Evolutionary conservation across 306 rosid genomes (phyloP), one percentile per base, ranked within the genome.

Genomic region (Castanospermum australe): DNA sequence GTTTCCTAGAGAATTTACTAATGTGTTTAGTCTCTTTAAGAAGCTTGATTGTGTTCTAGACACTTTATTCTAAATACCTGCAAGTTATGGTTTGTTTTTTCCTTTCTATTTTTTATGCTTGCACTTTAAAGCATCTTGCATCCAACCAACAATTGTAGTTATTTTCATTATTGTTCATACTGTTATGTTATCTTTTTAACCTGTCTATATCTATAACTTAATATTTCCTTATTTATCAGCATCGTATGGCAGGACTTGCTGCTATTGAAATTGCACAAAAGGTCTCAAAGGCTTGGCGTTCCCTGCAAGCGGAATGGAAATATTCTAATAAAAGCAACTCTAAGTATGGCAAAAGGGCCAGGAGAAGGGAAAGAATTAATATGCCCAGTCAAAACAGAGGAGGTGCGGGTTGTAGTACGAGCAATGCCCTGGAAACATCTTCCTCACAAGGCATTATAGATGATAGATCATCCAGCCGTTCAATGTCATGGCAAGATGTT

Each of bases 171-270:
- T 59, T 73, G 73, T 50, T 61, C 13, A 30, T 67, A 41, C 35
- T 59, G 76, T 30, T 56, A 51, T 59, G 76, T 30, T 56, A 51
- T 47, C 41, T 50, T 21, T 47, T 60, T 73, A 68, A 36, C 36
- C 9, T 56, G 36, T 63, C n/a, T 33, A 59, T 51, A 15, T 21
- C 55, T 24, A 15, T 47, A 30, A 80, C 25, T 79, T 78, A 28
- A 64, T 86, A 36, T 79, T 72, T 85, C 36, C 71, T 39, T 72
- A 76, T 90, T 44, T 89, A 74, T 80, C 95, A 95, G 99, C 97
- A 95, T 56, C 99, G 99, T 20, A 95, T 95, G 99, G 97, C 96
- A 67, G 99, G 99, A 77, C 85, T 92, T 84, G 99, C 99, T 71
- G 93, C 87, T 63, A 91, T 95, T 85, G 99, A 95, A 89, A 88